These are phyloP conservation scores for Rutstroemia sp. DNA, from an alignment of 2,329 filamentous ascomycete genomes.

Conservation along the genomic window DNA sequence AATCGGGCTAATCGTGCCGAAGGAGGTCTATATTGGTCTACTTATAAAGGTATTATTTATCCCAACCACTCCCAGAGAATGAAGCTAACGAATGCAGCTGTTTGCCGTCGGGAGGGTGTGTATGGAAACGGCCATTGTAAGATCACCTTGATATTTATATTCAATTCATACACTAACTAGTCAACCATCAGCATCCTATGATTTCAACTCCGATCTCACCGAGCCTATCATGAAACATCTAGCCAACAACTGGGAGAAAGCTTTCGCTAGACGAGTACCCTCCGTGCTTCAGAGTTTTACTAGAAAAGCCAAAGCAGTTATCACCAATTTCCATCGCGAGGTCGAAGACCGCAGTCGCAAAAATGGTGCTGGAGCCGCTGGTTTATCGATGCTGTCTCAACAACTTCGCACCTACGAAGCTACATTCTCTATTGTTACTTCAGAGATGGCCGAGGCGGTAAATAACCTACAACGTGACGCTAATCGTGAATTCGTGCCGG, in stretches of 20 bases:
- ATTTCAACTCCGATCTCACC: slow-evolving; percentile 4
- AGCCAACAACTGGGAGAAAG: slow-evolving; percentile 21
- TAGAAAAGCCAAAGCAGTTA: slow-evolving; percentile 25
- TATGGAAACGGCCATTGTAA: slow-evolving; percentile 34
- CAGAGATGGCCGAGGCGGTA: slow-evolving; percentile 31
- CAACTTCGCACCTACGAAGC: slow-evolving; percentile 37
- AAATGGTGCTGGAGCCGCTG: slow-evolving; percentile 34
- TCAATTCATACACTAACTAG: neutral
- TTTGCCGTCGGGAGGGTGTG: slow-evolving; percentile 42
- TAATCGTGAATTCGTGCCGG: slow-evolving; percentile 46
- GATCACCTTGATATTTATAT: neutral
- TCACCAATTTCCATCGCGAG: slow-evolving; percentile 36
- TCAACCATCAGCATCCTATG: neutral
- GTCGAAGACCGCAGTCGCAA: slow-evolving; percentile 34
- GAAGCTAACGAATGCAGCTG: slow-evolving; percentile 30
- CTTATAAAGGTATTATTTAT: slow-evolving; percentile 37
- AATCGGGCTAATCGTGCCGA: slow-evolving; percentile 29
- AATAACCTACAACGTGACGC: slow-evolving; percentile 42
- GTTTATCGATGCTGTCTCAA: slow-evolving; percentile 33
- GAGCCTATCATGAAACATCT: slow-evolving; percentile 20
- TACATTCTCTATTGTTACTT: slow-evolving; percentile 33
- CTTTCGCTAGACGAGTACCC: slow-evolving; percentile 37
- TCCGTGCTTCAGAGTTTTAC: slow-evolving; percentile 33
- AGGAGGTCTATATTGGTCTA: slow-evolving; percentile 43
- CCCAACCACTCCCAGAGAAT: neutral